Evolutionary conservation across 129 eudicot species (phyloP), one percentile per base, ranked within the genome.

Genomic region (Tagetes patula): DNA sequence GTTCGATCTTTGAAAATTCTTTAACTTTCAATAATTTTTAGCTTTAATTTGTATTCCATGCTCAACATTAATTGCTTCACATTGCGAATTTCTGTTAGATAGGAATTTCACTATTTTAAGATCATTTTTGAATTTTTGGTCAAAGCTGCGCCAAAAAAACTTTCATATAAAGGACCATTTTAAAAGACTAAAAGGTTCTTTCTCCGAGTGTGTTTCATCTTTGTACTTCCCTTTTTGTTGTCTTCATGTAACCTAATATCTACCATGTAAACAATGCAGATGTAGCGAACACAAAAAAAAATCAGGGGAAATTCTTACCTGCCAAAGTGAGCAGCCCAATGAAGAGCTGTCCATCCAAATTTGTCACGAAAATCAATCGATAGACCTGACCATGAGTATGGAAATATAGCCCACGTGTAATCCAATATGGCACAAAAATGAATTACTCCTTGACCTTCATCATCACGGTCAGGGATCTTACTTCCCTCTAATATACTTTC

Each of bases 311-410:
- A 71, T 65, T 7, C 38, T 34, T 88, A 94, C 99, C 89, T 94
- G 80, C 99, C 99, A 80, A 69, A 76, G 77, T 85, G 85, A 72
- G 97, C 96, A 81, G 99, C 99, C 99, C 99, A 94, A 79, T 94
- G 99, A 77, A 94, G 93, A 77, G 99, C 97, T 0, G 99, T 94
- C 99, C 99, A 94, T 71, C 99, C 99, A 80, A 8, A 72, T 78
- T 86, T 94, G 77, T 94, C 99, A 59, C 99, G 87, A 63, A 82
- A 88, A 84, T 94, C 94, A 79, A 94, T 83, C 34, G 99, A 94
- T 72, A 94, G 80, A 20, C 99, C 91, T 2, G 97, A 86, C 85
- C 84, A 84, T 8, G 97, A 83, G 83, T 80, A 88, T 20, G 96
- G 90, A 56, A 81, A 83, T 47, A 94, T 85, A 42, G 94, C 96